phyloP scores from a whole-genome alignment of 148 eudicot genomes.

The Arctostaphylos glauca region DNA sequence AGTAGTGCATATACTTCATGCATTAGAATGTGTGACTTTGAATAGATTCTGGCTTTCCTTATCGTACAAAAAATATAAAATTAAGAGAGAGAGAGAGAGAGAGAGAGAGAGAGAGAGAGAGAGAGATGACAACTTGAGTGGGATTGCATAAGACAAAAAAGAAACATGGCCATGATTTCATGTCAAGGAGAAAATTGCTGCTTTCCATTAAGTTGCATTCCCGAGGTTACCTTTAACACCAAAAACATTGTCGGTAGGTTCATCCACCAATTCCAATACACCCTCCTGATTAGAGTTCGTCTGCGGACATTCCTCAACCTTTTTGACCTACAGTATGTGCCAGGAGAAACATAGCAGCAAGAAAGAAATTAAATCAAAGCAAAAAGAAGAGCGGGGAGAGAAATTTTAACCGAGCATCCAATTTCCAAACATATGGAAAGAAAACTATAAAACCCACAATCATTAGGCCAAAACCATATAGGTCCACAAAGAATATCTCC shows the following conservation, averaged over 20 bases:
- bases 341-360: not conserved
- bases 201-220: not conserved
- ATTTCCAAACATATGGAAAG: not conserved
- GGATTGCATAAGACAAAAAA: not conserved
- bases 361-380: not conserved
- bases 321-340: conserved; percentile 46
- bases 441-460: not conserved
- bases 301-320: conserved; percentile 41
- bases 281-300: conserved; percentile 24
- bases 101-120: conserved; percentile 1
- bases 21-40: not conserved
- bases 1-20: not conserved
- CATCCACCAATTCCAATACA: conserved; percentile 32
- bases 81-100: not conserved
- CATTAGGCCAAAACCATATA: not conserved
- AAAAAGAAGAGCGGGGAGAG: not conserved
- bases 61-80: not conserved
- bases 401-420: not conserved
- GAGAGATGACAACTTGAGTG: too few species aligned
- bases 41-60: not conserved
- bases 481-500: too few species aligned
- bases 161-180: not conserved
- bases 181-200: not conserved
- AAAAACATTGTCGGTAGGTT: conserved; percentile 26
- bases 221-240: conserved; percentile 49